Conservation (phyloP, 164 flowering plant species). For the Pachysandra terminalis region DNA sequence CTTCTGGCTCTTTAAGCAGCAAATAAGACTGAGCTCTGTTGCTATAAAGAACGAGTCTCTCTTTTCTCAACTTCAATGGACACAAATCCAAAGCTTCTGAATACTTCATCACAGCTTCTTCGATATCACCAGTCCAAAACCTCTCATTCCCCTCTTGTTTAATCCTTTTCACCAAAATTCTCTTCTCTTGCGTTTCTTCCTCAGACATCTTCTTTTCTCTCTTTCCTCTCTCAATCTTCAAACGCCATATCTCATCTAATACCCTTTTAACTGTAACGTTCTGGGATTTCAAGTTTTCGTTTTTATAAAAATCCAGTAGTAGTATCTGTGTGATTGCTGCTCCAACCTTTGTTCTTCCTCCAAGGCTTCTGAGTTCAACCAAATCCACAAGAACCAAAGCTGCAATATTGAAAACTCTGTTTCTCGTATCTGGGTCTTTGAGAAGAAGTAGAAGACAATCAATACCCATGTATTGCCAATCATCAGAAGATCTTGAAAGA, state of each 20-base stretch:
- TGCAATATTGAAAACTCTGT: slow-evolving; percentile 46
- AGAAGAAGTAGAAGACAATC: slow-evolving; percentile 71
- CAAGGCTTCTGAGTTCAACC: slow-evolving; percentile 44
- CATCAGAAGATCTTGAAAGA: slow-evolving; percentile 76
- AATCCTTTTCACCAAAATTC: slow-evolving; percentile 26
- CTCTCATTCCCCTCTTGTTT: slow-evolving; percentile 55
- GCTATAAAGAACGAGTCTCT: slow-evolving; percentile 66
- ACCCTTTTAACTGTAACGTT: slow-evolving; percentile 17
- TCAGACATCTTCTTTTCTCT: slow-evolving; percentile 35
- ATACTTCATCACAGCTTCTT: slow-evolving; percentile 45
- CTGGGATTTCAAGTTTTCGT: slow-evolving; percentile 18
- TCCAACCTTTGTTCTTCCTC: slow-evolving; percentile 50
- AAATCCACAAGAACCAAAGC: slow-evolving; percentile 44
- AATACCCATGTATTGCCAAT: slow-evolving; percentile 88
- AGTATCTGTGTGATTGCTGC: slow-evolving; percentile 41
- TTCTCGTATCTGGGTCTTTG: slow-evolving; percentile 55
- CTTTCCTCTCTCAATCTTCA: slow-evolving; percentile 44
- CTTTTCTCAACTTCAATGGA: slow-evolving; percentile 52
- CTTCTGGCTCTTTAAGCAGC: slow-evolving; percentile 35
- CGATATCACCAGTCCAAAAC: slow-evolving; percentile 46
- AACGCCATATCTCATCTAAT: slow-evolving; percentile 35
- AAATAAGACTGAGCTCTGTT: slow-evolving; percentile 78
- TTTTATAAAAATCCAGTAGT: slow-evolving; percentile 28
- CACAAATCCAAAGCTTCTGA: slow-evolving; percentile 56
- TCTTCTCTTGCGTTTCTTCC: slow-evolving; percentile 36